Conservation (phyloP, 1,284 basidiomycete genomes). For the Sanghuangporus weigelae region DNA sequence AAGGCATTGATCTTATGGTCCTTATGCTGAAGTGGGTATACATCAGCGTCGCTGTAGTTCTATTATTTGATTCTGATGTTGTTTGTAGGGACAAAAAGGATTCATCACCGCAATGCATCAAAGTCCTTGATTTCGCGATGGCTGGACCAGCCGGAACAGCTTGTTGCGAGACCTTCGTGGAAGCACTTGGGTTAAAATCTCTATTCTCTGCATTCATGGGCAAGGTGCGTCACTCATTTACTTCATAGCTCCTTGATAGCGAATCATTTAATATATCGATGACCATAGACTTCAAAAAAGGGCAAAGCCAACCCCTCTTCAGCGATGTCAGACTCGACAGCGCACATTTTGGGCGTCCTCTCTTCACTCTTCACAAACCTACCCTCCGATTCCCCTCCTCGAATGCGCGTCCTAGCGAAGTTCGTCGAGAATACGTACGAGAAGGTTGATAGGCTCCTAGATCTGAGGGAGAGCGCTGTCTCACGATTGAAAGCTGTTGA, state of each 20-base stretch:
- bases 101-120: conserved; percentile 78
- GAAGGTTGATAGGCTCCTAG: conserved; percentile 89
- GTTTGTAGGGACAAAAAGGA: conserved; percentile 71
- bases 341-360: conserved; percentile 85
- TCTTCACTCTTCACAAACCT: conserved; percentile 88
- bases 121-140: conserved; percentile 88
- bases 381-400: conserved; percentile 74
- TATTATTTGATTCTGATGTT: conserved; percentile 13
- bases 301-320: conserved; percentile 58
- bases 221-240: conserved; percentile 49
- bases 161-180: conserved; percentile 85
- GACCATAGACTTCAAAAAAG: conserved; percentile 49
- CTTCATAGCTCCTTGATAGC: too few species aligned
- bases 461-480: conserved; percentile 72
- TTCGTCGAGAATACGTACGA: conserved; percentile 91
- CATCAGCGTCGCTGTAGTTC: background rate
- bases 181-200: conserved; percentile 81
- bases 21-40: conserved; percentile 86
- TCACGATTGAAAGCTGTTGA: conserved; percentile 56
- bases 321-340: conserved; percentile 57
- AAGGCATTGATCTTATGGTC: conserved; percentile 96
- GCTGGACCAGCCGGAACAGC: conserved; percentile 72
- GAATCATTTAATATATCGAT: background rate
- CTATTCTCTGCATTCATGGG: conserved; percentile 92
- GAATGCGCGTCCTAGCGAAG: conserved; percentile 85